Conservation (phyloP, 179 eudicot species). For the Spergularia azorica region DNA sequence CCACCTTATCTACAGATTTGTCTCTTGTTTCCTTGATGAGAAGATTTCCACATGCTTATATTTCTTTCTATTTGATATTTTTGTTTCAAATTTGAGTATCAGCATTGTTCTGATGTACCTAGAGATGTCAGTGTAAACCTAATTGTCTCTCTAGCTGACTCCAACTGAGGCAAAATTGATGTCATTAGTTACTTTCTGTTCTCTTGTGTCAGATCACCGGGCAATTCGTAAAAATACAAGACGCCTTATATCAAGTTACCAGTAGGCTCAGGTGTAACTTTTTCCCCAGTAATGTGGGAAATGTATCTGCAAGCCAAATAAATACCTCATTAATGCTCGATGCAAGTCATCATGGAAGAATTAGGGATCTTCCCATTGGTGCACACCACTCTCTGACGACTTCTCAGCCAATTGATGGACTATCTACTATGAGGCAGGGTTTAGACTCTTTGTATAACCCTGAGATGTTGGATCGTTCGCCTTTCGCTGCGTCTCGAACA, state of each 20-base stretch:
- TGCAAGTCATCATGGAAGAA: constrained; percentile 36
- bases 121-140: not conserved
- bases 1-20: too few species aligned
- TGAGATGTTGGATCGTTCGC: constrained; percentile 37
- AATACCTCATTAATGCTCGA: constrained; percentile 28
- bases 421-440: constrained; percentile 39
- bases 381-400: constrained; percentile 30
- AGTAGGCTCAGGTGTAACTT: constrained; percentile 60
- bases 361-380: constrained; percentile 33
- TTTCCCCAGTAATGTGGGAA: constrained; percentile 34
- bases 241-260: constrained; percentile 68
- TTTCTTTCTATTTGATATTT: not conserved
- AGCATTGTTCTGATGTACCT: not conserved
- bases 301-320: constrained; percentile 40
- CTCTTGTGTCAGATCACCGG: constrained; percentile 62
- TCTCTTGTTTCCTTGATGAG: not conserved
- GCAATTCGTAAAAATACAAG: constrained; percentile 55
- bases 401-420: constrained; percentile 35
- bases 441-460: constrained; percentile 42
- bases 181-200: constrained; percentile 9
- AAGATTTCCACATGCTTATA: not conserved
- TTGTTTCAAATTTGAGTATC: not conserved
- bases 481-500: constrained; percentile 34
- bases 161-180: not conserved
- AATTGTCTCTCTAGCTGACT: not conserved